Base-by-base conservation (phyloP, 1,284 basidiomycete species). In the Leccinum colubrinum region DNA sequence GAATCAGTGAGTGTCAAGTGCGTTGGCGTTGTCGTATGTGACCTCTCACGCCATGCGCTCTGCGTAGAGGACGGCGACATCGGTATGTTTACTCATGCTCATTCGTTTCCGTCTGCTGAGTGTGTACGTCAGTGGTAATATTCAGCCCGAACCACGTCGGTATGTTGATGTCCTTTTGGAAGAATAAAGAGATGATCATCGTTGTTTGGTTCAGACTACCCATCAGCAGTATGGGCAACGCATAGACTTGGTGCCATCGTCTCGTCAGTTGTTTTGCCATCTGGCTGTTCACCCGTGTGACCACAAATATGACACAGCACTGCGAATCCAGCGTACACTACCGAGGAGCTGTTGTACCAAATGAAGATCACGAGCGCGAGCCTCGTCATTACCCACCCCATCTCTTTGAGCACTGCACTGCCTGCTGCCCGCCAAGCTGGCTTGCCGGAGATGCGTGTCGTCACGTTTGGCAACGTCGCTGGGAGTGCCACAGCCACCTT, bases 321-420 rank as follows among this genome's bases (percentile, higher is more conserved):
- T 17, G 82, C 83, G 17, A 94, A 94, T 69, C 90, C 91, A 0
- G 79, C 85, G 6, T 93, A 89, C 70, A 83, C 82, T 4, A 75
- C 75, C 6, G 80, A 82, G 17, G 92, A 94, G 70, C 35, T 37
- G 6, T 73, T 83, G 3, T 81, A 88, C 70, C 85, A 37, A 88
- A 72, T 89, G 6, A 77, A 81, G 51, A 78, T 79, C 8, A 82
- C 86, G 2, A 80, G 82, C 33, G 79, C 90, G 0, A 76, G 78
- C n/a, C 69, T 87, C n/a, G 71, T 93, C 12, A 79, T 93, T 37
- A 77, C 81, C 3, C 83, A 88, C 64, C 83, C 87, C 0, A 80
- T 80, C 33, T 78, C 77, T 12, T 66, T 89, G n/a, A 63, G 77
- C 6, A 80, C 77, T 1, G 86, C 87, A 0, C 69, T 84, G 20